Base-by-base conservation (phyloP, 2,329 filamentous ascomycete genomes). In the Pseudogymnoascus sp. region DNA sequence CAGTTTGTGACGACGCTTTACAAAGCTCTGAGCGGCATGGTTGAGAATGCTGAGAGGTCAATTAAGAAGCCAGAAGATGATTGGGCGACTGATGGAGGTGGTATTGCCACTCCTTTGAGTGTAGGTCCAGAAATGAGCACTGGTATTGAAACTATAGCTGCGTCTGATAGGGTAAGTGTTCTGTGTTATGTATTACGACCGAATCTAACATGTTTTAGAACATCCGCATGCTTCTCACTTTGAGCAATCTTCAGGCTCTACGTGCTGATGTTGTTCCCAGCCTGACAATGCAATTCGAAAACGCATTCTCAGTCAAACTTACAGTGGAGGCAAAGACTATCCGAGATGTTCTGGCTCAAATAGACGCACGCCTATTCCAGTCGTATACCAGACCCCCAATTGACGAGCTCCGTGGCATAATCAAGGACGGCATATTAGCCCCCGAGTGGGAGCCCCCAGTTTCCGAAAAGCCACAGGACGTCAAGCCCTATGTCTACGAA, bases 1-100 rank as follows among this genome's bases (percentile, higher is more conserved):
- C 91, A 96, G 70, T 99, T 99, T 70, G 91, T 96, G 14, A 91
- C 88, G 6, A 96, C 92, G 62, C 77, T 99, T 43, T 97, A 97
- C 75, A 96, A 96, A 73, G 91, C 91, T 6, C 77, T 99, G 37
- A 95, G 90, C 68, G 94, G 93, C 20, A 93, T 99, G 85, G 91
- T 99, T 1, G 94, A 97, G 74, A 97, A 96, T 73, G 93, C 94
- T 2, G 91, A 97, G 74, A 85, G 85, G 62, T 82, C 86, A 2
- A 73, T 85, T 12, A 83, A 86, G 66, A 85, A 84, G 66, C 77
- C 83, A 30, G 70, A 71, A 34, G 70, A 71, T 62, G 70, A 72
- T 25, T 73, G 70, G 70, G 70, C 69, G 3, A 67, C 65, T 7
- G 69, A 72, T 59, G 67, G 58, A 28, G 67, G 71, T 64, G 69